Conservation (phyloP, 192 early-diverging fungal genomes). For the Helicostylum pulchrum region DNA sequence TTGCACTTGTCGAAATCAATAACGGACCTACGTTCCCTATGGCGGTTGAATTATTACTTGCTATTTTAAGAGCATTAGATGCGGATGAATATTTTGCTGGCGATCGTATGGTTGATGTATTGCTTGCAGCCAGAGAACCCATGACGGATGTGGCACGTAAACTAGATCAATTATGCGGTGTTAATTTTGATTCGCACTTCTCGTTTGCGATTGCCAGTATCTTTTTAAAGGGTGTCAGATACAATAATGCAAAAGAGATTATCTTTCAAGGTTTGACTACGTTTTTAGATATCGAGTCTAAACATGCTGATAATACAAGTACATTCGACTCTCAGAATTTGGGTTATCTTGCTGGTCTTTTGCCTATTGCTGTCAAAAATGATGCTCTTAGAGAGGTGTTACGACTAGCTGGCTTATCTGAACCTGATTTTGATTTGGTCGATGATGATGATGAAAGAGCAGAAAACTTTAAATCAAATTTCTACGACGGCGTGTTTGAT, state of each 20-base stretch:
- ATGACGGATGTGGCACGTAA: conserved; percentile 68
- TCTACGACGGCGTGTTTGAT: conserved; percentile 64
- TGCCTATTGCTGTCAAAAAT: conserved; percentile 77
- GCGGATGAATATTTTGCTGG: conserved; percentile 65
- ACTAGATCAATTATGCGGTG: conserved; percentile 70
- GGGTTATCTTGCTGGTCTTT: conserved; percentile 77
- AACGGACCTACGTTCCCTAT: conserved; percentile 75
- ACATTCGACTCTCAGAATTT: conserved; percentile 40
- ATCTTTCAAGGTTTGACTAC: conserved; percentile 67
- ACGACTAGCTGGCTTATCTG: conserved; percentile 49
- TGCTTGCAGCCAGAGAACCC: conserved; percentile 69
- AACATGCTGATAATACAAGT: conserved; percentile 27
- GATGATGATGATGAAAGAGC: conserved; percentile 22
- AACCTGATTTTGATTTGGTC: conserved; percentile 31
- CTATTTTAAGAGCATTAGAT: conserved; percentile 76
- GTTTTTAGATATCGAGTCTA: conserved; percentile 73
- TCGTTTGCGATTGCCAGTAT: conserved; percentile 79
- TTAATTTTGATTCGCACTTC: conserved; percentile 86
- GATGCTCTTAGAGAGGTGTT: conserved; percentile 60
- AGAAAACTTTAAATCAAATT: conserved; percentile 39
- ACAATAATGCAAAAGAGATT: conserved; percentile 69
- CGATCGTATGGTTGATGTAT: conserved; percentile 66
- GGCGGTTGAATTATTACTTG: conserved; percentile 67
- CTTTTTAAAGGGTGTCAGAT: conserved; percentile 80
- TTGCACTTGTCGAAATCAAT: conserved; percentile 84